Conservation (phyloP, 306 rosid species). For the Cucurbita moschata region DNA sequence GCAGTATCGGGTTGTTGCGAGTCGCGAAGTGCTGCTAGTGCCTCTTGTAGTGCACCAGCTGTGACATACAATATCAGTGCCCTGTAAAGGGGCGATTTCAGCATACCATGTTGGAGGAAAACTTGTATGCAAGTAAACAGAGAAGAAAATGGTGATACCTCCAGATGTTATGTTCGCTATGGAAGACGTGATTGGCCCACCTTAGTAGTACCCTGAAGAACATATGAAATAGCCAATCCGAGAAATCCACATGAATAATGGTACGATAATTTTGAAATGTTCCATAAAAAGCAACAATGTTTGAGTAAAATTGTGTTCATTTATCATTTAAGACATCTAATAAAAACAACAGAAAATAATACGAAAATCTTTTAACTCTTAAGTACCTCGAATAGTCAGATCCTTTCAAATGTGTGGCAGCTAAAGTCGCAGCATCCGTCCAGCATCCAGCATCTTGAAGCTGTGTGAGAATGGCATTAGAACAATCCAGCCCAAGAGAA, state of each 20-base stretch:
- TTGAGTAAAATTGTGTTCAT: slow-evolving; percentile 9
- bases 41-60: slow-evolving; percentile 91
- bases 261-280: neutral
- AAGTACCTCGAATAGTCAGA: slow-evolving; percentile 89
- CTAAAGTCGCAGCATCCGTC: slow-evolving; percentile 96
- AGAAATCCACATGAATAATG: neutral
- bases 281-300: neutral
- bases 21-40: slow-evolving; percentile 84
- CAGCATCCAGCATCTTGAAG: slow-evolving; percentile 99
- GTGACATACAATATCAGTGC: slow-evolving; percentile 83
- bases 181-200: slow-evolving; percentile 76
- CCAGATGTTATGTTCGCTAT: slow-evolving; percentile 76
- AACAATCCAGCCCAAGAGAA: neutral
- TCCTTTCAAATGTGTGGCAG: slow-evolving; percentile 86
- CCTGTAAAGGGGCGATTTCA: slow-evolving; percentile 43
- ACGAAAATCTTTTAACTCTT: neutral
- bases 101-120: slow-evolving; percentile 6
- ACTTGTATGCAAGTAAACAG: neutral
- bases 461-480: slow-evolving; percentile 28
- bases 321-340: neutral
- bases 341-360: neutral
- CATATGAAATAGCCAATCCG: slow-evolving; percentile 7
- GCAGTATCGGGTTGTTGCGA: slow-evolving; percentile 89
- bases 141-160: slow-evolving; percentile 35
- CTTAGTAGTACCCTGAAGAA: slow-evolving; percentile 78